Evolutionary conservation across 1,139 yeast genomes (phyloP).

Genomic region (Yamadazyma siamensis): DNA sequence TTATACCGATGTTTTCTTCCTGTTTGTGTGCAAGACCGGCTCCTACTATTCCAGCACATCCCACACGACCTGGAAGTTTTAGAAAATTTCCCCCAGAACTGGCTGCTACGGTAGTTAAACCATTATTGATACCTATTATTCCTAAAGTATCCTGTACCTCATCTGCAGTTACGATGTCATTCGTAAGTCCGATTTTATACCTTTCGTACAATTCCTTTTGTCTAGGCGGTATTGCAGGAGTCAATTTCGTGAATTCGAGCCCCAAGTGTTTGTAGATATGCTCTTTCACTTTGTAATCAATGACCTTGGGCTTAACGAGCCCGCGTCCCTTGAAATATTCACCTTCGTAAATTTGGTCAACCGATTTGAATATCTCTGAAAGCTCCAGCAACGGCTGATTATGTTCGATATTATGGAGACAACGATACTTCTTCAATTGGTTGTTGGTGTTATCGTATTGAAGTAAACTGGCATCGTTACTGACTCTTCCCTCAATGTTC

Average conservation of each 20-base stretch:
- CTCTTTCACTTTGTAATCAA: slow-evolving; percentile 12
- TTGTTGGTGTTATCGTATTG: slow-evolving; percentile 3
- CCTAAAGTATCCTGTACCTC: slow-evolving; percentile 35
- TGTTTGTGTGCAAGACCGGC: slow-evolving; percentile 32
- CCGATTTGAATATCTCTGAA: slow-evolving; percentile 15
- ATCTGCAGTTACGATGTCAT: slow-evolving; percentile 5
- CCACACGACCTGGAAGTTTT: slow-evolving; percentile 48
- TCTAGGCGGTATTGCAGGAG: slow-evolving; percentile 5
- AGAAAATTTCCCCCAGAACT: slow-evolving; percentile 56
- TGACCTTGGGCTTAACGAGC: slow-evolving; percentile 23
- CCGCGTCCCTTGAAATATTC: slow-evolving; percentile 16
- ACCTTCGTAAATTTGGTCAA: slow-evolving; percentile 12
- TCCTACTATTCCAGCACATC: slow-evolving; percentile 53
- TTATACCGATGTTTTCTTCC: slow-evolving; percentile 18
- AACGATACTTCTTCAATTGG: slow-evolving; percentile 14
- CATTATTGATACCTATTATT: slow-evolving; percentile 15
- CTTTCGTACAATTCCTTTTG: slow-evolving; percentile 10
- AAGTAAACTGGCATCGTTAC: slow-evolving; percentile 49
- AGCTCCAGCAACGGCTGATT: slow-evolving; percentile 23
- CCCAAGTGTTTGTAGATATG: slow-evolving; percentile 8
- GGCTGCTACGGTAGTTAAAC: slow-evolving; percentile 26
- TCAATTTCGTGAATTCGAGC: slow-evolving; percentile 1
- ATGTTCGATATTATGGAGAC: slow-evolving; percentile 23
- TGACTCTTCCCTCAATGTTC: slow-evolving; percentile 43
- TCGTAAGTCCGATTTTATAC: slow-evolving; percentile 12